Percentiles rank a stretch among this genome's conserved stretches.
Evolutionary conservation across 768 basidiomycete species (phyloP).

Genomic region (Gautieria morchelliformis): DNA sequence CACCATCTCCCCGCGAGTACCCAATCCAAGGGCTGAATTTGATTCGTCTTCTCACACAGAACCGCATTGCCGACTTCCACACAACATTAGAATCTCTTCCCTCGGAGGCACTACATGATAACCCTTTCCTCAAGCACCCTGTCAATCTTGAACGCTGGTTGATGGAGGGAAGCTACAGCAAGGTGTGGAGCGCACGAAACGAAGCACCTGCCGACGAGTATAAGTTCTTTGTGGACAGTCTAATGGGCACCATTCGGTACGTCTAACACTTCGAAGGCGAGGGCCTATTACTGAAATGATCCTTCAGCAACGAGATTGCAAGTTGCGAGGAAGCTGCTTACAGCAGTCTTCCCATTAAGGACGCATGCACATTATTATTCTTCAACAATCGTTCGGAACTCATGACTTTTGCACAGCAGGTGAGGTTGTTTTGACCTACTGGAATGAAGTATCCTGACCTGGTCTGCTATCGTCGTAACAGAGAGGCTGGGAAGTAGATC

Average conservation of each 20-base stretch:
- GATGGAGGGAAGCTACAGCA: slow-evolving; percentile 98
- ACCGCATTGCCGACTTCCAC: slow-evolving; percentile 96
- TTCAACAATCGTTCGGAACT: slow-evolving; percentile 78
- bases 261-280: slow-evolving; percentile 13
- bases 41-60: slow-evolving; percentile 88
- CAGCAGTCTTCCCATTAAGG: slow-evolving; percentile 79
- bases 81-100: slow-evolving; percentile 89
- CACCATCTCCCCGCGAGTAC: slow-evolving; percentile 78
- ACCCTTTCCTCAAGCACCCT: slow-evolving; percentile 72
- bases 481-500: slow-evolving; percentile 80
- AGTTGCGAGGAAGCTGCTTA: slow-evolving; percentile 95
- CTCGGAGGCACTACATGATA: slow-evolving; percentile 30
- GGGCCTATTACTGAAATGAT: not conserved
- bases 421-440: slow-evolving; percentile 23
- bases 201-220: slow-evolving; percentile 92
- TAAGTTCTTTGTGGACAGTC: slow-evolving; percentile 84
- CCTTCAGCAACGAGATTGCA: slow-evolving; percentile 84
- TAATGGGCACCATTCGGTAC: slow-evolving; percentile 91
- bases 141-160: slow-evolving; percentile 93
- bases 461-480: slow-evolving; percentile 21
- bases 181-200: slow-evolving; percentile 92
- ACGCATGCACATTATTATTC: slow-evolving; percentile 87
- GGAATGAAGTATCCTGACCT: slow-evolving; percentile 3
- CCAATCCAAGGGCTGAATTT: slow-evolving; percentile 89
- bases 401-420: slow-evolving; percentile 72